These are phyloP conservation scores for Colletotrichum nymphaeae DNA, from an alignment of 2,329 filamentous ascomycete genomes.

Conservation along the genomic window DNA sequence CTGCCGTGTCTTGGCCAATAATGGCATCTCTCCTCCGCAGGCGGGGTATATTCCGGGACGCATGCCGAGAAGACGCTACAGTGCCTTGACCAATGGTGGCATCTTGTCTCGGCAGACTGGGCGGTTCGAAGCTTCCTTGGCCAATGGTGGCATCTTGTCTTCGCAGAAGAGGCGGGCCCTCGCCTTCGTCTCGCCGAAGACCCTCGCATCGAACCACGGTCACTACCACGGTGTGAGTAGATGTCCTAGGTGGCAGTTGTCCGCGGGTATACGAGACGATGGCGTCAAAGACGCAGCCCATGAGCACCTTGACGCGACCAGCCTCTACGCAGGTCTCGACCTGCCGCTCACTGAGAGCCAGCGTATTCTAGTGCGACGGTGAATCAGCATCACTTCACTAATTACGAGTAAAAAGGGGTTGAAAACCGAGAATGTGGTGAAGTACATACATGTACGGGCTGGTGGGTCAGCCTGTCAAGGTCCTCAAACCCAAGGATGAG, in stretches of 20 bases:
- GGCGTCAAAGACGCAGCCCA: no score
- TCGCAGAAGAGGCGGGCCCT: not conserved
- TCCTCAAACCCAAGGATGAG: not conserved
- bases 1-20: not conserved
- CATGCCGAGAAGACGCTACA: no score
- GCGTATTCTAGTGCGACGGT: not conserved
- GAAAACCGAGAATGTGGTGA: not conserved
- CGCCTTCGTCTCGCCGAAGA: no score
- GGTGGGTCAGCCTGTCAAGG: not conserved
- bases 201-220: no score
- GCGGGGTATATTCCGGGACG: no score
- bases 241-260: no score
- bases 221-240: no score
- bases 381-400: not conserved
- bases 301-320: not conserved
- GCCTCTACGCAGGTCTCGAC: not conserved
- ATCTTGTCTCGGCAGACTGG: no score
- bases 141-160: not conserved
- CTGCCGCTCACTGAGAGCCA: not conserved
- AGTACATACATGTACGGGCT: not conserved
- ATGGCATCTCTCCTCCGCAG: not conserved
- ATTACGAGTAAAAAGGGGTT: not conserved
- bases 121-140: not conserved
- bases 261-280: no score
- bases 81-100: no score